Percentiles rank a stretch among this genome's conserved stretches.
phyloP scores from a whole-genome alignment of 2,329 filamentous ascomycete genomes.

The Hypoxylon sp. region DNA sequence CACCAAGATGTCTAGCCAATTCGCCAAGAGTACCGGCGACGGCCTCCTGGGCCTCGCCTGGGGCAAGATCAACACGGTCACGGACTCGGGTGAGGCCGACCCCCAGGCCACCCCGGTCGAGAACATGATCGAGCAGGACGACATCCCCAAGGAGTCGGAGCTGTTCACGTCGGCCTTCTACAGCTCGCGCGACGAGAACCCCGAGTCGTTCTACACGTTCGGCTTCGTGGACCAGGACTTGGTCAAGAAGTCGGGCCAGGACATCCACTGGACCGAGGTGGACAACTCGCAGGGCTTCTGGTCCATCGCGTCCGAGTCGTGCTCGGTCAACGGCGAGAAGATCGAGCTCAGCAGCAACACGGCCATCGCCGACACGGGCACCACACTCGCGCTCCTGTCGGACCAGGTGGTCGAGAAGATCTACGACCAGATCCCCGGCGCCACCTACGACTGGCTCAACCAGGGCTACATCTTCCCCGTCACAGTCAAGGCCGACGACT shows the following conservation, averaged over 20 bases:
- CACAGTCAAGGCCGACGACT: conserved; percentile 55
- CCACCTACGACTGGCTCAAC: conserved; percentile 60
- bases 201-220: conserved; percentile 74
- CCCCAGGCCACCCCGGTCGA: conserved; percentile 69
- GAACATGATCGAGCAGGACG: conserved; percentile 67
- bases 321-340: conserved; percentile 63
- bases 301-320: conserved; percentile 66
- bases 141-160: conserved; percentile 57
- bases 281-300: conserved; percentile 74
- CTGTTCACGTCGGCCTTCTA: conserved; percentile 73
- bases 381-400: conserved; percentile 70
- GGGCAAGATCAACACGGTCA: conserved; percentile 69
- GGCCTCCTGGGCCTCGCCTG: conserved; percentile 74
- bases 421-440: conserved; percentile 69
- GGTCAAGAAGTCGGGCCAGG: conserved; percentile 59
- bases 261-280: conserved; percentile 67
- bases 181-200: conserved; percentile 58
- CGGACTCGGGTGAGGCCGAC: conserved; percentile 49
- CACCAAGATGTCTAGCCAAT: conserved; percentile 64
- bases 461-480: conserved; percentile 72
- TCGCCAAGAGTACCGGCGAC: conserved; percentile 63
- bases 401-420: conserved; percentile 68
- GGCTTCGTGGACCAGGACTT: conserved; percentile 73
- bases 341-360: conserved; percentile 63
- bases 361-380: conserved; percentile 76